These are phyloP conservation scores for Cladophialophora immunda DNA, from an alignment of 2,329 filamentous ascomycete species.

Conservation along the genomic window DNA sequence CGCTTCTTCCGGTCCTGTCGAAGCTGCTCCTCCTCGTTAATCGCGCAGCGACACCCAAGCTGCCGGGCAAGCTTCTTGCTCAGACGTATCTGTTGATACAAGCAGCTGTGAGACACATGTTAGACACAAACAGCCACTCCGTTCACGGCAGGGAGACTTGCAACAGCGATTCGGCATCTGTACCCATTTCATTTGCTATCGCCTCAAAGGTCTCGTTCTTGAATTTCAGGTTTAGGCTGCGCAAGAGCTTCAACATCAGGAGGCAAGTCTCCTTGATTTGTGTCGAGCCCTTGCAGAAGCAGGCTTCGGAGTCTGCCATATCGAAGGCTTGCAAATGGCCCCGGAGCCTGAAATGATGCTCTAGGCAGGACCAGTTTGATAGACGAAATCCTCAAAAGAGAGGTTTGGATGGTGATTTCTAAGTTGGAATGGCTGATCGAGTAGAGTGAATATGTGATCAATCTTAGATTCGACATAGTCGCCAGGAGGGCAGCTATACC, in stretches of 20 bases:
- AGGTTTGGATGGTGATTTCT: too few relatives aligned
- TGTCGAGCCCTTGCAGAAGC: background rate
- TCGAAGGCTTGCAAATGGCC: background rate
- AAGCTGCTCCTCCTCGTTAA: background rate
- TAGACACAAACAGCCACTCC: too few relatives aligned
- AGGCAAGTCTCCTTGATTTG: background rate
- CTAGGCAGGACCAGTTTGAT: background rate
- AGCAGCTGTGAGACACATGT: background rate
- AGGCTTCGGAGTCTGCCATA: background rate
- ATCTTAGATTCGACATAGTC: too few relatives aligned
- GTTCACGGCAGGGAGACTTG: background rate
- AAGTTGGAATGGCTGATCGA: too few relatives aligned
- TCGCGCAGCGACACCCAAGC: background rate
- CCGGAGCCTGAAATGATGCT: background rate
- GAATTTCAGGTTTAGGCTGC: background rate
- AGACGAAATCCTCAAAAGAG: too few relatives aligned
- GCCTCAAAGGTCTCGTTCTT: background rate
- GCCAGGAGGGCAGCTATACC: too few relatives aligned
- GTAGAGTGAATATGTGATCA: too few relatives aligned
- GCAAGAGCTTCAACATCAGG: background rate
- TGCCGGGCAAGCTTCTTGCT: background rate
- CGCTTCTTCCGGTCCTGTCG: background rate
- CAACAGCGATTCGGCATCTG: background rate
- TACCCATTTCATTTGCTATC: background rate
- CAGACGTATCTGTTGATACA: background rate